Conservation (phyloP, 176 grass and related monocot species). For the Chloris gayana region DNA sequence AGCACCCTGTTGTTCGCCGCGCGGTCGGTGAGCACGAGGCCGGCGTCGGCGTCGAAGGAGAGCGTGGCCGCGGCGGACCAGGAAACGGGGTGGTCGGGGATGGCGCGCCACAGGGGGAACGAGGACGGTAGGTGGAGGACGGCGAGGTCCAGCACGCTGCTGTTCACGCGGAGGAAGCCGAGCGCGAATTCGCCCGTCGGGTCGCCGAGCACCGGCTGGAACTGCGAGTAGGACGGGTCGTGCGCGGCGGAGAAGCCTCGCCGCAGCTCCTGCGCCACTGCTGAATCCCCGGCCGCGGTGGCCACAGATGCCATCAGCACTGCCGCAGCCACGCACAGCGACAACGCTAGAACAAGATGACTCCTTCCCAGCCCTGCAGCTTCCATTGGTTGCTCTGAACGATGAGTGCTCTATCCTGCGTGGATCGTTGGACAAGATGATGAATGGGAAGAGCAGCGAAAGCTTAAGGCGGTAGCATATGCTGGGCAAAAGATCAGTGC, state of each 20-base stretch:
- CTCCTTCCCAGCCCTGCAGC: neutral
- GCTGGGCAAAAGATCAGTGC: constrained; percentile 17
- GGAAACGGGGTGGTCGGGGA: constrained; percentile 34
- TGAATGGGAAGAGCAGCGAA: neutral
- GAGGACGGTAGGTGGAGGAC: constrained; percentile 80
- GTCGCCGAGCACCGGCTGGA: constrained; percentile 81
- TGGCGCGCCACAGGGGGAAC: constrained; percentile 73
- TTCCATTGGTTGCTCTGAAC: neutral
- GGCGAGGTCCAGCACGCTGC: constrained; percentile 69
- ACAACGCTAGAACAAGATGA: neutral
- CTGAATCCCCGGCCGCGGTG: neutral
- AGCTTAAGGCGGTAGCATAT: neutral
- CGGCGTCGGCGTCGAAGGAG: constrained; percentile 66
- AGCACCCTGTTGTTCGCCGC: constrained; percentile 45
- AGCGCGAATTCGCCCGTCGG: constrained; percentile 75
- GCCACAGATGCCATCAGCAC: constrained; percentile 21
- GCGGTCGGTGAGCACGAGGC: constrained; percentile 55
- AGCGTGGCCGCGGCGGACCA: constrained; percentile 54
- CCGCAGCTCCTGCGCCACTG: constrained; percentile 46
- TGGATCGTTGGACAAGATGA: neutral
- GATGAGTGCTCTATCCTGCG: neutral
- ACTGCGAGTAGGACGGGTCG: constrained; percentile 61
- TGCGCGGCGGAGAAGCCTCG: constrained; percentile 67
- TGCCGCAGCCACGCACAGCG: constrained; percentile 30
- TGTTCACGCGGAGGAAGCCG: constrained; percentile 72